Percentiles rank a stretch among this genome's conserved stretches.
phyloP scores from a whole-genome alignment of 441 rosid genomes.

The Hypseocharis bilobata region DNA sequence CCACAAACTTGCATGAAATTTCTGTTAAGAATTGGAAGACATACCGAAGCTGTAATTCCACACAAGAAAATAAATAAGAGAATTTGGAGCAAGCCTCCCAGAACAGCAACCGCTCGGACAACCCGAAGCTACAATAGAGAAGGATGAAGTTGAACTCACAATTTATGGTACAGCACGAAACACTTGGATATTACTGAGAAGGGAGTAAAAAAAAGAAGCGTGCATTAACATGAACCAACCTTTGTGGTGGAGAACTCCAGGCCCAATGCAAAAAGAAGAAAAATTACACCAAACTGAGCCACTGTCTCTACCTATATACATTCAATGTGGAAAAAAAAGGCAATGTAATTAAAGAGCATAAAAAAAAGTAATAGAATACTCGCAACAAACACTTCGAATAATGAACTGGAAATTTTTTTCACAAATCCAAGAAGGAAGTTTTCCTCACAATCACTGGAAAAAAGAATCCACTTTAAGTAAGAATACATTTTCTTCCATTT shows the following conservation, averaged over 20 bases:
- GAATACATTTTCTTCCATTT: no score
- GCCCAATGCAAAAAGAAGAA: slow-evolving; percentile 92
- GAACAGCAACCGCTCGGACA: slow-evolving; percentile 28
- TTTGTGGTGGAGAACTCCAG: slow-evolving; percentile 77
- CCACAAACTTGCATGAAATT: not conserved
- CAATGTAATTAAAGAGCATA: no score
- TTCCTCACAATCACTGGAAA: not conserved
- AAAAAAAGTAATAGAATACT: no score
- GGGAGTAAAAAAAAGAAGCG: not conserved
- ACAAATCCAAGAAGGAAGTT: not conserved
- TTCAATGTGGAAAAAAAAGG: not conserved
- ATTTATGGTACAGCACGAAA: not conserved
- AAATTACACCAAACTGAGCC: slow-evolving; percentile 93
- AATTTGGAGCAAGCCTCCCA: slow-evolving; percentile 27
- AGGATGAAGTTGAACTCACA: not conserved
- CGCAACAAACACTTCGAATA: no score
- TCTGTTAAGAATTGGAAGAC: not conserved
- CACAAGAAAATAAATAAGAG: slow-evolving; percentile 26
- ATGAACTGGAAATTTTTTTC: no score
- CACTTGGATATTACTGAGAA: not conserved
- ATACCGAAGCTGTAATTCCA: slow-evolving; percentile 26
- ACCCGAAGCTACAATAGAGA: slow-evolving; percentile 22
- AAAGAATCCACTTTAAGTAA: not conserved
- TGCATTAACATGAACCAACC: slow-evolving; percentile 35
- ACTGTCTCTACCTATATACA: slow-evolving; percentile 79